phyloP scores from a whole-genome alignment of 495 filamentous ascomycete species.

The Mycothermus thermophilus region DNA sequence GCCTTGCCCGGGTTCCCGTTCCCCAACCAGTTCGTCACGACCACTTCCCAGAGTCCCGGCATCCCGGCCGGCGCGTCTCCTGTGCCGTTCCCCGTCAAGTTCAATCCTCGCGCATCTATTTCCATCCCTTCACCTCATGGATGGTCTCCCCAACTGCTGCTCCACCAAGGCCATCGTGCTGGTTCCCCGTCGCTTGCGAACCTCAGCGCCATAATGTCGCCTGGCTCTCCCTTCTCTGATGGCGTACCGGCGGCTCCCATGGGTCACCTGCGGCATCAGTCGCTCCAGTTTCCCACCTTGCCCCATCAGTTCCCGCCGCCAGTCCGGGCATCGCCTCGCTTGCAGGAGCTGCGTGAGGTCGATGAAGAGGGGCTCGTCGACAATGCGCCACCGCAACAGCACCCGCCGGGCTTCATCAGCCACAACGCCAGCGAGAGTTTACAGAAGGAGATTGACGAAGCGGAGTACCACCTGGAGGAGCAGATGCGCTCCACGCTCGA shows the following conservation, averaged over 20 bases:
- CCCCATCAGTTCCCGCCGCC: slow-evolving; percentile 40
- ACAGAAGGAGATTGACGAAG: slow-evolving; percentile 73
- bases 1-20: slow-evolving; percentile 46
- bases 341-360: slow-evolving; percentile 39
- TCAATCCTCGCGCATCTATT: slow-evolving; percentile 41
- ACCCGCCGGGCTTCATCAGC: slow-evolving; percentile 26
- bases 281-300: slow-evolving; percentile 41
- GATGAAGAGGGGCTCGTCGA: slow-evolving; percentile 38
- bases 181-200: slow-evolving; percentile 44
- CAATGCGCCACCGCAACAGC: slow-evolving; percentile 35
- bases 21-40: slow-evolving; percentile 39
- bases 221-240: slow-evolving; percentile 38
- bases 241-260: slow-evolving; percentile 25
- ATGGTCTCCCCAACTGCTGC: slow-evolving; percentile 42
- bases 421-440: slow-evolving; percentile 43
- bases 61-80: slow-evolving; percentile 39
- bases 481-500: slow-evolving; percentile 58
- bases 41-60: slow-evolving; percentile 43
- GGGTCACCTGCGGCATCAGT: slow-evolving; percentile 44
- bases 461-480: slow-evolving; percentile 69
- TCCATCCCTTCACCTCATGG: slow-evolving; percentile 35
- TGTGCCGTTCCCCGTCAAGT: slow-evolving; percentile 42
- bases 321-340: slow-evolving; percentile 39
- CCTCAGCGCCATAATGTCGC: slow-evolving; percentile 35
- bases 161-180: slow-evolving; percentile 38